These are phyloP conservation scores for Blastobotrys proliferans DNA, from an alignment of 1,139 yeast species.

Conservation along the genomic window DNA sequence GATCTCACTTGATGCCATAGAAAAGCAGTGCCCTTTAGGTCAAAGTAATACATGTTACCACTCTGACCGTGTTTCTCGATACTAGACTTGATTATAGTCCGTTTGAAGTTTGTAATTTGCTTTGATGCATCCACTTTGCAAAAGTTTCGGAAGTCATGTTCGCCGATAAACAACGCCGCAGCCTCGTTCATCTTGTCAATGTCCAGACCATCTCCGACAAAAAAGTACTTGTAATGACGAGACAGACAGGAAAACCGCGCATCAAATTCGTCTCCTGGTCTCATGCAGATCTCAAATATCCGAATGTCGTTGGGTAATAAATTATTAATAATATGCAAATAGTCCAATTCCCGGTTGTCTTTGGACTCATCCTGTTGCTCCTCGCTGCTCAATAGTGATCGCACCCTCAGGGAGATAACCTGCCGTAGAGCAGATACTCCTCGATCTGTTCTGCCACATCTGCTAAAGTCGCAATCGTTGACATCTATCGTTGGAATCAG, in stretches of 20 bases:
- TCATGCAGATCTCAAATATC: slow-evolving; percentile 72
- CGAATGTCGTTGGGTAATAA: slow-evolving; percentile 77
- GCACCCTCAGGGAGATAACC: slow-evolving; percentile 72
- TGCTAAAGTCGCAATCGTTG: slow-evolving; percentile 63
- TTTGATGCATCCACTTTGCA: slow-evolving; percentile 94
- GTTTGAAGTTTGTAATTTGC: slow-evolving; percentile 70
- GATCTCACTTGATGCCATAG: slow-evolving; percentile 98
- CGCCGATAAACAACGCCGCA: slow-evolving; percentile 62
- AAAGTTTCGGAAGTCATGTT: slow-evolving; percentile 88
- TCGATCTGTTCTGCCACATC: slow-evolving; percentile 95
- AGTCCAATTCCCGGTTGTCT: slow-evolving; percentile 71
- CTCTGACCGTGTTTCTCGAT: slow-evolving; percentile 26
- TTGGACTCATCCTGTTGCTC: slow-evolving; percentile 55
- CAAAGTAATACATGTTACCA: slow-evolving; percentile 53
- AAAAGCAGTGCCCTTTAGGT: slow-evolving; percentile 84
- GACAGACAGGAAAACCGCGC: slow-evolving; percentile 85
- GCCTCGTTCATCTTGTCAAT: slow-evolving; percentile 66
- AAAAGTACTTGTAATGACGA: slow-evolving; percentile 83
- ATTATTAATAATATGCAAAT: slow-evolving; percentile 69
- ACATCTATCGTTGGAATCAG: slow-evolving; percentile 60
- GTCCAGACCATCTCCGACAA: slow-evolving; percentile 52
- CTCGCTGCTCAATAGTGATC: slow-evolving; percentile 57
- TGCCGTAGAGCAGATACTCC: slow-evolving; percentile 98
- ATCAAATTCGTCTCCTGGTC: slow-evolving; percentile 81
- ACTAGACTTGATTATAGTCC: slow-evolving; percentile 45